These are phyloP conservation scores for Penicillium argentinense DNA, from an alignment of 495 filamentous ascomycete species.

Conservation along the genomic window DNA sequence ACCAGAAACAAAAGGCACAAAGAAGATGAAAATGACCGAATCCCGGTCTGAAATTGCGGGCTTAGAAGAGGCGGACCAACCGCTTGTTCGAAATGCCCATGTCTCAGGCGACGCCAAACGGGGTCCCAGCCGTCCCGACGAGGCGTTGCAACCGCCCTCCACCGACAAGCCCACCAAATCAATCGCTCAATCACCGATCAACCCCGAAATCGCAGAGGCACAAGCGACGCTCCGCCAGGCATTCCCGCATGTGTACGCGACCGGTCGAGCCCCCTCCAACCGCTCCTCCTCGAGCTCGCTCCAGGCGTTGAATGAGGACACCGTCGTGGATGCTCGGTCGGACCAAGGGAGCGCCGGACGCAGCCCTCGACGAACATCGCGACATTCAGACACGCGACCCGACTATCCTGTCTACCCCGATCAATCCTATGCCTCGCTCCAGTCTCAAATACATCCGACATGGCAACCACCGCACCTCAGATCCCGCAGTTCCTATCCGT, in stretches of 20 bases:
- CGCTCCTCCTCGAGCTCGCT: conserved; percentile 49
- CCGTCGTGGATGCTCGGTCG: conserved; percentile 42
- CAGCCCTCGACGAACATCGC: conserved; percentile 28
- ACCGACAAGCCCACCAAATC: conserved; percentile 25
- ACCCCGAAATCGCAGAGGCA: conserved; percentile 29
- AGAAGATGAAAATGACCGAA: conserved; percentile 38
- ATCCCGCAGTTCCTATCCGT: conserved; percentile 42
- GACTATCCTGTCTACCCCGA: conserved; percentile 55
- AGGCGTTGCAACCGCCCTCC: conserved; percentile 22
- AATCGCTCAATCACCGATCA: background rate
- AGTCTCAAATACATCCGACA: conserved; percentile 49
- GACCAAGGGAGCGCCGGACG: conserved; percentile 30
- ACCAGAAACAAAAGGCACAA: conserved; percentile 10
- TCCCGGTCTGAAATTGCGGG: conserved; percentile 31
- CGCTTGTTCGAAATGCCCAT: conserved; percentile 28
- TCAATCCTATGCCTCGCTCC: conserved; percentile 52
- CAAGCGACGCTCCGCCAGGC: conserved; percentile 40
- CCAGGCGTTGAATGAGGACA: conserved; percentile 47
- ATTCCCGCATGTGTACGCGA: conserved; percentile 39
- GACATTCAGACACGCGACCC: conserved; percentile 27
- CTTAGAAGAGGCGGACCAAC: conserved; percentile 31
- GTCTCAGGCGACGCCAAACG: conserved; percentile 23
- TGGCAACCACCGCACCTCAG: conserved; percentile 41
- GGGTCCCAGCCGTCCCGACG: conserved; percentile 22
- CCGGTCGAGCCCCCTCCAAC: conserved; percentile 40